phyloP scores from a whole-genome alignment of 1,284 basidiomycete genomes.

The Laetiporus sulphureus region DNA sequence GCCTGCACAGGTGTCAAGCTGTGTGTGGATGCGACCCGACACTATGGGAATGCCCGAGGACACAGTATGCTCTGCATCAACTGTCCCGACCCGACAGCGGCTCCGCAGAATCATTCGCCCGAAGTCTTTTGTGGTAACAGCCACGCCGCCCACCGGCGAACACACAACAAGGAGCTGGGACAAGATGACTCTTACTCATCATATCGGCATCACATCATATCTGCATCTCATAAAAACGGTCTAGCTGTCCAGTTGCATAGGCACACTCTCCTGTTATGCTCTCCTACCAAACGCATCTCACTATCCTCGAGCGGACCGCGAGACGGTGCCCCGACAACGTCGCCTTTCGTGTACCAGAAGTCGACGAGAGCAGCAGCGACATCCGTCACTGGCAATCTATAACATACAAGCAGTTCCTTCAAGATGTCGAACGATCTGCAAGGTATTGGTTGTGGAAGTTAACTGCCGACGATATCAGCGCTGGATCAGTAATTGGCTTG shows the following conservation, averaged over 20 bases:
- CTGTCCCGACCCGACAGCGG: background rate
- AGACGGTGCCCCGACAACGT: constrained; percentile 34
- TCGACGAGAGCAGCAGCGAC: constrained; percentile 28
- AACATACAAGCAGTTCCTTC: constrained; percentile 45
- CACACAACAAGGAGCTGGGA: no score
- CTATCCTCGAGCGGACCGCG: constrained; percentile 42
- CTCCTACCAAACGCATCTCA: constrained; percentile 36
- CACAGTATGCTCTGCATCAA: no score
- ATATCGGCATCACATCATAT: no score
- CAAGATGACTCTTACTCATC: no score
- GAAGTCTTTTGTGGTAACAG: no score
- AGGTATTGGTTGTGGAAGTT: constrained; percentile 47
- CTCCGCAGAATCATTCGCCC: constrained; percentile 1
- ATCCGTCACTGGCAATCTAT: constrained; percentile 42
- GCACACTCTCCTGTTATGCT: constrained; percentile 19
- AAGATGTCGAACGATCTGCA: constrained; percentile 48
- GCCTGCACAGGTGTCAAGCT: no score
- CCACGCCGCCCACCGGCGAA: no score
- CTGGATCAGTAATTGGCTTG: constrained; percentile 55
- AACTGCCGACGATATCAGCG: constrained; percentile 34
- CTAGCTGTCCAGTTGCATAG: constrained; percentile 3
- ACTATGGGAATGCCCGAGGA: no score
- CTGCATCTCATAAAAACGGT: no score
- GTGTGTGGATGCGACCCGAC: no score
- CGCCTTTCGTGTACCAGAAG: constrained; percentile 44